Conservation (phyloP, 768 basidiomycete genomes). For the Amanita fuliginea region DNA sequence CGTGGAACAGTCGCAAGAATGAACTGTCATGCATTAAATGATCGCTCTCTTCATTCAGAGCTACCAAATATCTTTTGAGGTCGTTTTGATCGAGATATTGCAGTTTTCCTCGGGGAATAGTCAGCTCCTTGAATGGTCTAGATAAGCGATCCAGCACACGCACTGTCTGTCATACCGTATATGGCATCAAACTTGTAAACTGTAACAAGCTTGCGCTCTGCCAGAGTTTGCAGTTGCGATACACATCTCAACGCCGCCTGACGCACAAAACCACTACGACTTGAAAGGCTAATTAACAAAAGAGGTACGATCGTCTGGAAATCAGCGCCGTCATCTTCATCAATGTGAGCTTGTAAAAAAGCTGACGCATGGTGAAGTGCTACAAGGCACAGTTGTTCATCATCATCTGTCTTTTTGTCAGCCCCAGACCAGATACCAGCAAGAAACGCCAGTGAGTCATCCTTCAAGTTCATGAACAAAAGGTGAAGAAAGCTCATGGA, state of each 20-base stretch:
- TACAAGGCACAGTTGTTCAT: constrained; percentile 29
- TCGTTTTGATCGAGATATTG: constrained; percentile 66
- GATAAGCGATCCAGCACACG: constrained; percentile 14
- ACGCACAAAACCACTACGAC: constrained; percentile 28
- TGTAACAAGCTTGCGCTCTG: constrained; percentile 31
- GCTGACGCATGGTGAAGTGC: constrained; percentile 71
- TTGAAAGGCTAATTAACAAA: constrained; percentile 51
- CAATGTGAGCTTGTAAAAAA: constrained; percentile 65
- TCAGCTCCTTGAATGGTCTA: constrained; percentile 4
- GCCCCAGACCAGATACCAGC: constrained; percentile 50
- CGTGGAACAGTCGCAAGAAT: constrained; percentile 51
- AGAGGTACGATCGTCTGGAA: constrained; percentile 74
- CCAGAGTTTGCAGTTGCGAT: constrained; percentile 28
- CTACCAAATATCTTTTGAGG: constrained; percentile 43
- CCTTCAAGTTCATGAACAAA: constrained; percentile 58
- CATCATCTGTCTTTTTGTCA: constrained; percentile 14
- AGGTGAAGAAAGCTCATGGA: constrained; percentile 46
- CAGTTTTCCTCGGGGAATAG: constrained; percentile 25
- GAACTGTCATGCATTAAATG: constrained; percentile 49
- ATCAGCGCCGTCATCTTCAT: constrained; percentile 45
- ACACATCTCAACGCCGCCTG: constrained; percentile 48
- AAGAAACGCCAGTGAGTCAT: constrained; percentile 72
- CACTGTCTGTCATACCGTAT: constrained; percentile 54
- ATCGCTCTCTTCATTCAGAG: constrained; percentile 36
- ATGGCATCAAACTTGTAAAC: constrained; percentile 69